These are phyloP conservation scores for Venturia asperata DNA, from an alignment of 2,329 filamentous ascomycete species.

Conservation along the genomic window DNA sequence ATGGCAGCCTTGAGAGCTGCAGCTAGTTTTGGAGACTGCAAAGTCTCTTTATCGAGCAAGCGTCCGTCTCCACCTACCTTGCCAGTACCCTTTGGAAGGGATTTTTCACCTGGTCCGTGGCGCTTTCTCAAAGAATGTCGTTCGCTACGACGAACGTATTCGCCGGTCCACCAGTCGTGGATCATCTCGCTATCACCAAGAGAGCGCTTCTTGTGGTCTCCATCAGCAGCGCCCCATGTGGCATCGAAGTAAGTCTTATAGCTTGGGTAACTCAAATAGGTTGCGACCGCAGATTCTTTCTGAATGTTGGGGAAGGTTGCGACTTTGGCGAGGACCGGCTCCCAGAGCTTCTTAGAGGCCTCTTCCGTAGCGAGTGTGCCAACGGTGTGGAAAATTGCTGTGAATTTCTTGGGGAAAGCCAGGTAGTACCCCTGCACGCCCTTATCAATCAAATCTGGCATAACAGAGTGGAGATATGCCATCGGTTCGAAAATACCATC, in stretches of 20 bases:
- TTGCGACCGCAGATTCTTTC: neutral
- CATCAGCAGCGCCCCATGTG: slow-evolving; percentile 10
- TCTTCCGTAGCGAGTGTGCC: slow-evolving; percentile 1
- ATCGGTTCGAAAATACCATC: neutral
- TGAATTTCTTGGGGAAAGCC: slow-evolving; percentile 13
- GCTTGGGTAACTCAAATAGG: slow-evolving; percentile 4
- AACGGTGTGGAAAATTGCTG: slow-evolving; percentile 16
- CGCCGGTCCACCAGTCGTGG: slow-evolving; percentile 14
- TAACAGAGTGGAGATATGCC: slow-evolving; percentile 8
- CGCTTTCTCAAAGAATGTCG: slow-evolving; percentile 8
- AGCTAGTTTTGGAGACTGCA: slow-evolving; percentile 15
- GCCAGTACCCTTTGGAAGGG: neutral
- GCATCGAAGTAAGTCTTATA: slow-evolving; percentile 15
- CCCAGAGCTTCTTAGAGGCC: slow-evolving; percentile 15
- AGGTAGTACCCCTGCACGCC: slow-evolving; percentile 17
- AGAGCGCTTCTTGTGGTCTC: slow-evolving; percentile 4
- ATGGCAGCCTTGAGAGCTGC: slow-evolving; percentile 7
- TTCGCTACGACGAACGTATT: neutral
- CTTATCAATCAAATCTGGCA: slow-evolving; percentile 13
- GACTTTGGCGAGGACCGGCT: slow-evolving; percentile 10
- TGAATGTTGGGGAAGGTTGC: neutral
- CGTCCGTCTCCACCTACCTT: slow-evolving; percentile 11
- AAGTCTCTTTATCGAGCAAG: slow-evolving; percentile 10
- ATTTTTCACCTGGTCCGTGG: slow-evolving; percentile 12
- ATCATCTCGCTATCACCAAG: neutral